Conservation (phyloP, 2,329 filamentous ascomycete genomes). For the Chaetomium globosum region DNA sequence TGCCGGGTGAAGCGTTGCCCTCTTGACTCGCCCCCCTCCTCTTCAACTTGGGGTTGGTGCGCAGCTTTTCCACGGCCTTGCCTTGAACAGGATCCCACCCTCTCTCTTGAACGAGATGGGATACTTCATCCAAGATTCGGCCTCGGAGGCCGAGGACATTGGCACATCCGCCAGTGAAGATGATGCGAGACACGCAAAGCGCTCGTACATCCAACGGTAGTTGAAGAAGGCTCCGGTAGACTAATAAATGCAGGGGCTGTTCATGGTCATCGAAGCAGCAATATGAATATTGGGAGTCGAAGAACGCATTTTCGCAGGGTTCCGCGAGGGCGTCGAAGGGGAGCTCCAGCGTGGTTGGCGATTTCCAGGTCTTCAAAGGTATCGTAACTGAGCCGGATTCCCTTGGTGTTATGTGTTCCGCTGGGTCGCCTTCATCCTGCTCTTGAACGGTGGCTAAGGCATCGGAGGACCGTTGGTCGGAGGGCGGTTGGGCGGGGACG, state of each 20-base stretch:
- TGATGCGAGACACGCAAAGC: constrained; percentile 82
- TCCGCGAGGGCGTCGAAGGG: constrained; percentile 71
- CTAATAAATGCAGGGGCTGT: constrained; percentile 71
- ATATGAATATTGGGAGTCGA: constrained; percentile 57
- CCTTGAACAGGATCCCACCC: constrained; percentile 80
- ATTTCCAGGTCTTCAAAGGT: constrained; percentile 51
- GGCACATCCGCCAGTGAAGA: constrained; percentile 82
- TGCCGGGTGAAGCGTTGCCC: constrained; percentile 31
- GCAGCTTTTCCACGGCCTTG: constrained; percentile 63
- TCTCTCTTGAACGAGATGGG: constrained; percentile 63
- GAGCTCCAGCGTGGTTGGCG: constrained; percentile 62
- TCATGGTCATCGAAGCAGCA: constrained; percentile 83
- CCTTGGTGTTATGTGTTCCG: constrained; percentile 31
- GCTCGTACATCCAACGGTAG: constrained; percentile 81
- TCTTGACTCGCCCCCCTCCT: constrained; percentile 39
- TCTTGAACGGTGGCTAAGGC: constrained; percentile 58
- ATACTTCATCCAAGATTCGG: constrained; percentile 75
- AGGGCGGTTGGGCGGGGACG: constrained; percentile 31
- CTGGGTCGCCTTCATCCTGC: constrained; percentile 54
- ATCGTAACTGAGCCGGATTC: constrained; percentile 45
- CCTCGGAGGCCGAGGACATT: constrained; percentile 77
- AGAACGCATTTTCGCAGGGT: constrained; percentile 74
- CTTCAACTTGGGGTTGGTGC: constrained; percentile 50
- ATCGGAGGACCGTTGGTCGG: constrained; percentile 39
- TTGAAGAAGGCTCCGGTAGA: constrained; percentile 74